phyloP scores from a whole-genome alignment of 345 rosid genomes.

The Excoecaria cochinchinensis region DNA sequence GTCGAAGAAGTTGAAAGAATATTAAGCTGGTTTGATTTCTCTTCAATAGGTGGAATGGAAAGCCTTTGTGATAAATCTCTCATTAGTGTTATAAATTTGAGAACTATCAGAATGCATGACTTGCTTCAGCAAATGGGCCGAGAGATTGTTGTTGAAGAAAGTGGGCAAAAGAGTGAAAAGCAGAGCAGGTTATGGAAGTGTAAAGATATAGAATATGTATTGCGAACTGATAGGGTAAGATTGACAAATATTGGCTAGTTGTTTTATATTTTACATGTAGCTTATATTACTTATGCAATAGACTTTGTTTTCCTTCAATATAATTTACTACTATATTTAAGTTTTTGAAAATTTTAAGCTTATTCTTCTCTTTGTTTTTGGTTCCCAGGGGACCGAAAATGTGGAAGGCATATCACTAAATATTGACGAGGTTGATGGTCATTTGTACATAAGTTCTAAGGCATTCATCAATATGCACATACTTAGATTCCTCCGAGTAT shows the following conservation, averaged over 20 bases:
- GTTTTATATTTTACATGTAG: too few species aligned
- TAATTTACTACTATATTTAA: too few species aligned
- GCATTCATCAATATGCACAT: background rate
- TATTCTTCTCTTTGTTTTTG: background rate
- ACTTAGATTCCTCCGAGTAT: background rate
- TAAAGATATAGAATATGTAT: background rate
- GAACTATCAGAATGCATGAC: background rate
- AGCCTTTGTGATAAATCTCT: constrained; percentile 1
- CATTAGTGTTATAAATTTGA: too few species aligned
- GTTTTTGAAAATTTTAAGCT: too few species aligned
- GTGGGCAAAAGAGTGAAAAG: background rate
- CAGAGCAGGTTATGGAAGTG: constrained; percentile 2
- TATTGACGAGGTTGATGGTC: background rate
- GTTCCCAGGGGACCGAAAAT: background rate
- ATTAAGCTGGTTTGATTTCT: background rate
- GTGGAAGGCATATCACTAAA: background rate
- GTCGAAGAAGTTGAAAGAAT: too few species aligned
- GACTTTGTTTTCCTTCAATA: too few species aligned
- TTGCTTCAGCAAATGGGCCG: background rate
- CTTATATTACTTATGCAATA: too few species aligned
- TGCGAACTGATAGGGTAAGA: background rate
- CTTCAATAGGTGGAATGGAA: background rate
- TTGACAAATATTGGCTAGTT: too few species aligned
- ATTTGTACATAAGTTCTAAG: background rate
- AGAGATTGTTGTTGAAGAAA: background rate